Percentiles rank a stretch among this genome's conserved stretches.
These are phyloP conservation scores for Jackrogersella multiformis DNA, from an alignment of 495 filamentous ascomycete species.

Conservation along the genomic window DNA sequence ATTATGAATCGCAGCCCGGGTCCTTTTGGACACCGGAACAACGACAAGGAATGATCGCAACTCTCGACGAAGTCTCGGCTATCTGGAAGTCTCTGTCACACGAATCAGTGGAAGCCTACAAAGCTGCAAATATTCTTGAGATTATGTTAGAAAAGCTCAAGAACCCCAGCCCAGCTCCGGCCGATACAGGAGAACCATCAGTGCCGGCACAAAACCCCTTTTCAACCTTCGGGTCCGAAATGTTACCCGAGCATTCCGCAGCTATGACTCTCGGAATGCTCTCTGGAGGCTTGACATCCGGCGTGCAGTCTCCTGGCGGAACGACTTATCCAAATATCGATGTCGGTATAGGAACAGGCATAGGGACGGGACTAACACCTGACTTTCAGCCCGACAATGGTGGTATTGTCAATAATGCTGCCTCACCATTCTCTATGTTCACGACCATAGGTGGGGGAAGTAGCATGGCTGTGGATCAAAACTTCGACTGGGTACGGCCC, in stretches of 20 bases:
- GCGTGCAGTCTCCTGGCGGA: slow-evolving; percentile 50
- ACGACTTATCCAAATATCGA: slow-evolving; percentile 50
- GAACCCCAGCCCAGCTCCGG: slow-evolving; percentile 37
- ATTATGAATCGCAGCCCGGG: slow-evolving; percentile 56
- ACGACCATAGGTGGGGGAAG: slow-evolving; percentile 54
- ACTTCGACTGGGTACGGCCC: slow-evolving; percentile 80
- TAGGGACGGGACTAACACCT: slow-evolving; percentile 44
- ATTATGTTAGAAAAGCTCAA: slow-evolving; percentile 83
- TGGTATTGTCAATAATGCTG: slow-evolving; percentile 55
- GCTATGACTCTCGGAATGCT: slow-evolving; percentile 86
- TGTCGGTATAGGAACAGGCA: slow-evolving; percentile 44
- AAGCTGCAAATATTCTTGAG: slow-evolving; percentile 77
- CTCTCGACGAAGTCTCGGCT: slow-evolving; percentile 72
- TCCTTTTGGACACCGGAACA: slow-evolving; percentile 77
- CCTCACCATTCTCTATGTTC: slow-evolving; percentile 66
- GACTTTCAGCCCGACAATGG: slow-evolving; percentile 67
- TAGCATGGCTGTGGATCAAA: slow-evolving; percentile 56
- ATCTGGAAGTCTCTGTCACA: slow-evolving; percentile 83
- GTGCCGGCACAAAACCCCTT: slow-evolving; percentile 38
- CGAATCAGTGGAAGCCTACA: slow-evolving; percentile 86
- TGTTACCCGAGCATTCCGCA: slow-evolving; percentile 70
- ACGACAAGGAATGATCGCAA: slow-evolving; percentile 75
- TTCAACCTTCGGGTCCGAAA: slow-evolving; percentile 44
- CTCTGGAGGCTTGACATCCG: slow-evolving; percentile 72
- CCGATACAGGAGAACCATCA: slow-evolving; percentile 41